Conservation (phyloP, 345 rosid genomes). For the Nasturtium officinale region DNA sequence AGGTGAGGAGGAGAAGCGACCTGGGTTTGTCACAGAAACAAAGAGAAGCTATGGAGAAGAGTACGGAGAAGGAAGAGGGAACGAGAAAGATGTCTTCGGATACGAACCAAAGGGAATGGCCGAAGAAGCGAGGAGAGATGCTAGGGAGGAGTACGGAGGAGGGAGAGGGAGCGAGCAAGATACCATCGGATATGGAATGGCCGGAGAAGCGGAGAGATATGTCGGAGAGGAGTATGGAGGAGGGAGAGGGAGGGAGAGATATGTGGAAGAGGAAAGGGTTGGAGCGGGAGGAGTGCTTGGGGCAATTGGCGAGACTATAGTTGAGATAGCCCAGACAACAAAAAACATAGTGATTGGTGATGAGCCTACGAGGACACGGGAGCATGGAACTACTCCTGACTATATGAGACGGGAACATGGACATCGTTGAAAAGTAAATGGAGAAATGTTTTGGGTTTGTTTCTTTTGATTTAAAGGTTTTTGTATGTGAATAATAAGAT, state of each 20-base stretch:
- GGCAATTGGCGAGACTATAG: slow-evolving; percentile 80
- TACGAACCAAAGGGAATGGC: slow-evolving; percentile 4
- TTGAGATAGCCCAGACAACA: slow-evolving; percentile 66
- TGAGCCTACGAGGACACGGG: slow-evolving; percentile 18
- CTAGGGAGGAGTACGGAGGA: background rate
- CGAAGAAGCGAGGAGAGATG: slow-evolving; percentile 16
- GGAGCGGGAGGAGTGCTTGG: slow-evolving; percentile 51
- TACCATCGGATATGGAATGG: background rate
- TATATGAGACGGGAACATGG: slow-evolving; percentile 31
- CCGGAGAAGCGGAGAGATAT: background rate
- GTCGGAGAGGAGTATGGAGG: slow-evolving; percentile 26
- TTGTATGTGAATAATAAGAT: slow-evolving; percentile 29
- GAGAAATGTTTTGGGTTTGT: background rate
- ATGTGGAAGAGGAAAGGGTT: slow-evolving; percentile 28
- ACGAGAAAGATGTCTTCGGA: slow-evolving; percentile 16
- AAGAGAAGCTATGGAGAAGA: slow-evolving; percentile 10
- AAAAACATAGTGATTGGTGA: slow-evolving; percentile 55
- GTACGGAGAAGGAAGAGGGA: slow-evolving; percentile 3
- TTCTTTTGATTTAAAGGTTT: background rate
- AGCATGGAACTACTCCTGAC: slow-evolving; percentile 21
- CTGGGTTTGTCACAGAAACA: slow-evolving; percentile 1
- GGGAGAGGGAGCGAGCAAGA: background rate
- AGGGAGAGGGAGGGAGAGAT: slow-evolving; percentile 30
- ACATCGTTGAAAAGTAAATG: slow-evolving; percentile 18
- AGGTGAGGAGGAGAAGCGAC: slow-evolving; percentile 41